Base-by-base conservation (phyloP, 257 asterid species). In the Solanum pennellii region DNA sequence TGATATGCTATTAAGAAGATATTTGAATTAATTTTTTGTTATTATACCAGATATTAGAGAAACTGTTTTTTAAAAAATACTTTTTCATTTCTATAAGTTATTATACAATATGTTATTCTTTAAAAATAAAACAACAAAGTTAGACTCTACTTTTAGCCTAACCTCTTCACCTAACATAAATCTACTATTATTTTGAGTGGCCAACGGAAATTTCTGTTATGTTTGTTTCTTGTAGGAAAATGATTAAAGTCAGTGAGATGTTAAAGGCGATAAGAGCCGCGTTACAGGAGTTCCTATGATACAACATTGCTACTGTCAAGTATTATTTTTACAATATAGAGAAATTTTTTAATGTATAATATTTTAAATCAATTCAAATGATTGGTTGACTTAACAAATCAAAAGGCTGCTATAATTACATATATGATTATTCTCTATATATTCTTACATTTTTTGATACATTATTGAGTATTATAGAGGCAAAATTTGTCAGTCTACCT, bases 181-280 rank as follows among this genome's bases (percentile, higher is more conserved):
- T 20, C 2, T 42, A 16, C n/a, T 47, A 18, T 3, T 80, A 47
- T 18, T 45, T 47, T 47, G 18, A 31, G 21, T 14, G 3, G 7
- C 45, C 3, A 16, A 82, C 2, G 3, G 84, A 80, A 45, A 47
- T 2, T 49, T 80, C 6, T 49, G 12, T 31, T 29, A 82, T 82
- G 45, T 82, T 82, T 49, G 42, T 86, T 87, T n/a, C 85, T 84
- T 87, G 90, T 94, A 95, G 99, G 91, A 94, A 93, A 92, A 93
- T 96, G 72, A 79, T 85, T 27, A 86, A 86, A 84, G 90, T 94
- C 37, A 66, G 91, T 10, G 96, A 93, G 79, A 91, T 97, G 98
- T 91, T 94, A 88, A 90, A 88, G 85, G 97, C 91, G 87, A 94
- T 94, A 87, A 88, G 97, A 84, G 94, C 93, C 7, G 98, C 92